Evolutionary conservation across 164 flowering plant species (phyloP), one percentile per base, ranked within the genome.

Genomic region (Piper betle): DNA sequence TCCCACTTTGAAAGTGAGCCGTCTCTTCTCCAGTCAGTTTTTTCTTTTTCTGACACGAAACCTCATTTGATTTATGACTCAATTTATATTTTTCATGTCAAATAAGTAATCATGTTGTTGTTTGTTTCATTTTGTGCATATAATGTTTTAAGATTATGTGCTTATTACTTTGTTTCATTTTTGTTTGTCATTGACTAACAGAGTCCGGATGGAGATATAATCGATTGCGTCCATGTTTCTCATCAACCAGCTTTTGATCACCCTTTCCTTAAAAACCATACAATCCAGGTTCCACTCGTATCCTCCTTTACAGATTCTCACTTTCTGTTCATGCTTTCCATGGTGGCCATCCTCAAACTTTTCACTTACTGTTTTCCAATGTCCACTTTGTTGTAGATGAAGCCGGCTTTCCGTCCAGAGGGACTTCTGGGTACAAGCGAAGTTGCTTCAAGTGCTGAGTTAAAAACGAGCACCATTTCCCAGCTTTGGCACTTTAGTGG

Each of bases 181-280:
- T 62, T 69, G 37, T 58, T 12, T 43, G 9, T 25, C 1, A 25
- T 68, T 59, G 13, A 60, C 63, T 39, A 53, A 59, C 97, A 91
- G 97, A 88, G 98, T 72, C 86, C 95, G 56, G 98, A 91, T 80
- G 98, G 98, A 17, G 98, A 93, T 76, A 71, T 74, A n/a, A 93
- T 93, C 40, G 98, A 93, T 68, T 93, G 98, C 68, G 81, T 93
- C 15, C 91, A 73, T 64, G 70, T 79, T 42, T 66, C 85, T 64
- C 84, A 93, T 52, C 98, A 93, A 69, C 91, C 94, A 6, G 98
- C 98, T 33, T 87, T 89, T 74, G 98, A 93, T 74, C 98, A 93
- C 57, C 98, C 98, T 40, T 83, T 72, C 65, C 96, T 89, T 67
- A 90, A 81, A 70, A 83, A 86, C 75, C 98, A 92, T 74, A 92